Percentiles rank a stretch among this genome's conserved stretches.
phyloP scores from a whole-genome alignment of 129 eudicot genomes.

The Silybum marianum region DNA sequence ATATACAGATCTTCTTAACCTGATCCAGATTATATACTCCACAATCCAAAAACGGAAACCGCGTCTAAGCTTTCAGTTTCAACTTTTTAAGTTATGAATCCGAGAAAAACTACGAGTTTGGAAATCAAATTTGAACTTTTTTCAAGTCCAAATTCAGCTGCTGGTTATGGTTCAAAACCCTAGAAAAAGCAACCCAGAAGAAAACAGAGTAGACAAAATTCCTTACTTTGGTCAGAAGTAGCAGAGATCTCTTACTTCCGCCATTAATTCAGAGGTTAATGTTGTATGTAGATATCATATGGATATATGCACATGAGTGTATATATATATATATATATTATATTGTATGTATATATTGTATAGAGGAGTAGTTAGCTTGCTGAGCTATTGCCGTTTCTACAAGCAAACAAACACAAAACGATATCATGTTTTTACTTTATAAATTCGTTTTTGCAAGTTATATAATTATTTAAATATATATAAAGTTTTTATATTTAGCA shows the following conservation, averaged over 20 bases:
- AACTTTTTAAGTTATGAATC: neutral
- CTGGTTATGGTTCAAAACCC: conserved; percentile 37
- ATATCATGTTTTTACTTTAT: conserved; percentile 15
- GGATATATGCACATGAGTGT: conserved; percentile 24
- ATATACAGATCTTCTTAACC: conserved; percentile 29
- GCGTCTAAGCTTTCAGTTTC: conserved; percentile 14
- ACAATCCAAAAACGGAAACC: conserved; percentile 16
- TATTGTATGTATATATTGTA: conserved; percentile 4
- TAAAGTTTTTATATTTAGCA: neutral
- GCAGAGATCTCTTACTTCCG: conserved; percentile 66
- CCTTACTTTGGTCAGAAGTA: conserved; percentile 60
- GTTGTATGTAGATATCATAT: conserved; percentile 24
- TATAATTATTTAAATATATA: neutral
- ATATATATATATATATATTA: neutral
- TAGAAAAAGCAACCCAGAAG: conserved; percentile 25
- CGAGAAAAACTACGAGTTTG: neutral
- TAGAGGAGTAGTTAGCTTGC: conserved; percentile 42
- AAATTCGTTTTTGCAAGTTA: neutral
- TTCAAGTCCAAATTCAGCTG: conserved; percentile 31
- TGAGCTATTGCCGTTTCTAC: conserved; percentile 39
- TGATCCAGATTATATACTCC: conserved; percentile 22
- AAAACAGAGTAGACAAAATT: conserved; percentile 39
- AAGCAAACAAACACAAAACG: conserved; percentile 49
- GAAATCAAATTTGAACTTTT: conserved; percentile 1
- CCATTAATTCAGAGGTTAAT: conserved; percentile 39